Conservation (phyloP, 2,329 filamentous ascomycete species). For the Colletotrichum limetticola region DNA sequence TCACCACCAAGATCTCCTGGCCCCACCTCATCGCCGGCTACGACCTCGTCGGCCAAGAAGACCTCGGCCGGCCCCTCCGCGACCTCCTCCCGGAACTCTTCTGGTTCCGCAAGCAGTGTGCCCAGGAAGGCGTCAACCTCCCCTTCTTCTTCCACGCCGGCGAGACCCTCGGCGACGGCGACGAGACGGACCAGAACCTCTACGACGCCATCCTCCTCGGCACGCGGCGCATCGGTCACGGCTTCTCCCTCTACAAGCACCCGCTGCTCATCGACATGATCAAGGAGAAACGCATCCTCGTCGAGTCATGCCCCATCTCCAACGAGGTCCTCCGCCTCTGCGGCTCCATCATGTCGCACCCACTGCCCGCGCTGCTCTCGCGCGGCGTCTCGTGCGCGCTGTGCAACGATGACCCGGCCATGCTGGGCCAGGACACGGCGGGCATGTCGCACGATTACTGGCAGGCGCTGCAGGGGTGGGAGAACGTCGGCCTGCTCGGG, state of each 20-base stretch:
- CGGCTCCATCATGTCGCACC: constrained; percentile 76
- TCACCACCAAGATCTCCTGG: constrained; percentile 77
- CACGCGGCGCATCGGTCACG: constrained; percentile 83
- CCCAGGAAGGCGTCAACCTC: constrained; percentile 76
- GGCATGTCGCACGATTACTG: constrained; percentile 90
- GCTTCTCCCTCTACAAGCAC: constrained; percentile 84
- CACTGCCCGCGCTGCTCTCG: constrained; percentile 80
- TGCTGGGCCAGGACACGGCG: constrained; percentile 78
- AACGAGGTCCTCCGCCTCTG: constrained; percentile 82
- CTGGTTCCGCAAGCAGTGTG: constrained; percentile 86
- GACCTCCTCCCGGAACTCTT: constrained; percentile 82
- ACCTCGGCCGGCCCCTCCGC: constrained; percentile 74
- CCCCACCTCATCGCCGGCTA: constrained; percentile 82
- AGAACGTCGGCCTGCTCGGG: constrained; percentile 83
- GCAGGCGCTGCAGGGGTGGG: constrained; percentile 85
- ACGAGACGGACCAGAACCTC: constrained; percentile 63
- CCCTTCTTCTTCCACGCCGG: constrained; percentile 93
- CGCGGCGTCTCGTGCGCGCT: constrained; percentile 81
- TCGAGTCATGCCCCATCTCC: constrained; percentile 85
- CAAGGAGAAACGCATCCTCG: constrained; percentile 81
- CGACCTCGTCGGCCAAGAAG: constrained; percentile 87
- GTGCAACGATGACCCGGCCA: constrained; percentile 84
- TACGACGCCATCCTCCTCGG: constrained; percentile 85
- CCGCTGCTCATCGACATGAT: constrained; percentile 83
- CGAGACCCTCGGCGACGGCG: constrained; percentile 71